These are phyloP conservation scores for Solanum habrochaites DNA, from an alignment of 257 asterid genomes.

Conservation along the genomic window DNA sequence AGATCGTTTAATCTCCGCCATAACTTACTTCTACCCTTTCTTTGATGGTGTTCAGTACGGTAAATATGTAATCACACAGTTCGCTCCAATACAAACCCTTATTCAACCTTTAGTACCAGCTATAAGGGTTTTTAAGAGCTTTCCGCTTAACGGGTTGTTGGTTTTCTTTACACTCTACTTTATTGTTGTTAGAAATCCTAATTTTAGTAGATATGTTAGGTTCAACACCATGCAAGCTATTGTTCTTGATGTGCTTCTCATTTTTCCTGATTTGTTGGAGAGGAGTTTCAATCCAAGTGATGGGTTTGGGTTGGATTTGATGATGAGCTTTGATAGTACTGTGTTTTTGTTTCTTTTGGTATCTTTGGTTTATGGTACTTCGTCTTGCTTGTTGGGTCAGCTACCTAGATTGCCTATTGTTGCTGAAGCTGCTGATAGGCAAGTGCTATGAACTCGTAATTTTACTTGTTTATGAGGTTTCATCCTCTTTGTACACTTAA, in stretches of 20 bases:
- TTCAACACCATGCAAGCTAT: slow-evolving; percentile 98
- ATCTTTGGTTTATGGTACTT: slow-evolving; percentile 63
- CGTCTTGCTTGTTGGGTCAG: slow-evolving; percentile 75
- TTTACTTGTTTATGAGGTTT: neutral
- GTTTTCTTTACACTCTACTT: slow-evolving; percentile 78
- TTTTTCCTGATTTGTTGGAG: slow-evolving; percentile 89
- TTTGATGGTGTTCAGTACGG: slow-evolving; percentile 96
- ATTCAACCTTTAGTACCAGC: slow-evolving; percentile 83
- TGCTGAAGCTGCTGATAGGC: slow-evolving; percentile 99
- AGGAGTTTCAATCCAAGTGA: slow-evolving; percentile 69
- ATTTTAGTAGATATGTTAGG: slow-evolving; percentile 86
- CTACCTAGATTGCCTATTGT: slow-evolving; percentile 85
- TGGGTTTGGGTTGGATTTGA: slow-evolving; percentile 74
- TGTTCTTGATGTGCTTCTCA: slow-evolving; percentile 87
- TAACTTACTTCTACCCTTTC: slow-evolving; percentile 88
- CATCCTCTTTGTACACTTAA: neutral
- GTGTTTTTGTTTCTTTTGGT: slow-evolving; percentile 81
- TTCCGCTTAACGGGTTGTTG: slow-evolving; percentile 76
- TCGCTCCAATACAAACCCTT: slow-evolving; percentile 52
- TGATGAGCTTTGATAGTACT: slow-evolving; percentile 95
- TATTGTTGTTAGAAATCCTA: slow-evolving; percentile 76
- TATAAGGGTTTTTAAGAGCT: slow-evolving; percentile 73
- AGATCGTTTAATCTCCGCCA: slow-evolving; percentile 82
- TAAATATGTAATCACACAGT: slow-evolving; percentile 66
- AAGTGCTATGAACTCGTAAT: slow-evolving; percentile 29